Base-by-base conservation (phyloP, 345 rosid species). In the rapeseed (Brassica napus) region DNA sequence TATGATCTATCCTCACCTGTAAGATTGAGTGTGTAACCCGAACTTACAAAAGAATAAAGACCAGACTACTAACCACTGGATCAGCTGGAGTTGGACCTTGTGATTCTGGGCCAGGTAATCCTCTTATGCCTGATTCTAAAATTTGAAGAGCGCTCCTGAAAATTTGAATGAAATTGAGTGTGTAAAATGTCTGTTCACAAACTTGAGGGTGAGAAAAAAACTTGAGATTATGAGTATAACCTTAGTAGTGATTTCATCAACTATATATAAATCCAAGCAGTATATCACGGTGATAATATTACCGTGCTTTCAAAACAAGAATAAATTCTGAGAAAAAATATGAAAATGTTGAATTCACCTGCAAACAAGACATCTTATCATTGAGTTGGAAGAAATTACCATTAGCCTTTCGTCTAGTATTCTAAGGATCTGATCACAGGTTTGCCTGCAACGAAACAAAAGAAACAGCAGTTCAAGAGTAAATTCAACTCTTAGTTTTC, bases 1-100 rank as follows among this genome's bases (percentile, higher is more conserved):
- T 91, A 68, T 94, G 97, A 82, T 91, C 89, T 55, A 94, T 85
- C 78, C 83, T 87, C 57, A 92, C 97, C 97, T 92, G 86, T 60
- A 83, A 52, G 44, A 70, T 49, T 67, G 26, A 65, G 64, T 44
- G n/a, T 18, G 23, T 52, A 64, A 31, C 55, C 44, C 30, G 14
- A 18, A 32, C 24, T 14, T 24, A 26, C 8, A 61, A 73, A 3
- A 31, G 10, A 52, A 8, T 35, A 18, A 32, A 54, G n/a, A 63
- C n/a, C n/a, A 0, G 12, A 54, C 2, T 31, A 31, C 90, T 83
- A 77, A 89, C 91, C 71, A 68, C 61, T 39, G 39, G 60, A 74
- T 72, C 79, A 58, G 77, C 87, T 69, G 72, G 70, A 72, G 69
- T 65, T 72, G 81, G 65, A 73, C 24, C 16, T 21, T 30, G 26